Evolutionary conservation across 2,329 filamentous ascomycete genomes (phyloP).

Genomic region (Penicillium sp.): DNA sequence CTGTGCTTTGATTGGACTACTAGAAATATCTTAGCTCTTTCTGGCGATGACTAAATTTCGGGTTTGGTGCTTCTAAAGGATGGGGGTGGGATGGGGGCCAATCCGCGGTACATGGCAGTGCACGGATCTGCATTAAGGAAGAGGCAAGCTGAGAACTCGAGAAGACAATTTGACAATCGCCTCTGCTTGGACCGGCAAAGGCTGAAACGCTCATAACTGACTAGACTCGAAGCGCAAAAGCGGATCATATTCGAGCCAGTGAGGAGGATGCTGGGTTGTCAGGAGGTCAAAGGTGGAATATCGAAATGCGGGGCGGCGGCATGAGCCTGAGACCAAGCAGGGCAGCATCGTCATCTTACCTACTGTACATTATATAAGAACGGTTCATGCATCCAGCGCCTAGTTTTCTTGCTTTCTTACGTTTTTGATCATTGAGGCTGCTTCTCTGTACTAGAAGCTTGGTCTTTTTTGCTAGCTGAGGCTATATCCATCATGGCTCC

Average conservation of each 20-base stretch:
- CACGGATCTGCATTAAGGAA: constrained; percentile 21
- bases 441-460: not conserved
- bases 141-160: not conserved
- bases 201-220: constrained; percentile 1
- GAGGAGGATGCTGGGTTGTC: constrained; percentile 17
- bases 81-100: not conserved
- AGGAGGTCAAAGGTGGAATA: constrained; percentile 19
- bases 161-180: not conserved
- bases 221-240: constrained; percentile 8
- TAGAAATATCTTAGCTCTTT: not conserved
- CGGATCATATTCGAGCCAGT: constrained; percentile 18
- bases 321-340: constrained; percentile 7
- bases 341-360: constrained; percentile 2
- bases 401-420: not conserved
- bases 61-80: constrained; percentile 1
- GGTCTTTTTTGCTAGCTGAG: not conserved
- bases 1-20: too few relatives aligned
- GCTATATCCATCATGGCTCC: not conserved
- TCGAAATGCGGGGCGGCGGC: constrained; percentile 17
- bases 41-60: not conserved
- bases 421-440: not conserved
- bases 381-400: not conserved
- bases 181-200: not conserved
- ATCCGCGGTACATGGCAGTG: constrained; percentile 14
- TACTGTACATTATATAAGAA: not conserved